Percentiles rank a stretch among this genome's conserved stretches.
Conservation (phyloP, 1,284 basidiomycete genomes). For the Apiotrichum porosum region DNA sequence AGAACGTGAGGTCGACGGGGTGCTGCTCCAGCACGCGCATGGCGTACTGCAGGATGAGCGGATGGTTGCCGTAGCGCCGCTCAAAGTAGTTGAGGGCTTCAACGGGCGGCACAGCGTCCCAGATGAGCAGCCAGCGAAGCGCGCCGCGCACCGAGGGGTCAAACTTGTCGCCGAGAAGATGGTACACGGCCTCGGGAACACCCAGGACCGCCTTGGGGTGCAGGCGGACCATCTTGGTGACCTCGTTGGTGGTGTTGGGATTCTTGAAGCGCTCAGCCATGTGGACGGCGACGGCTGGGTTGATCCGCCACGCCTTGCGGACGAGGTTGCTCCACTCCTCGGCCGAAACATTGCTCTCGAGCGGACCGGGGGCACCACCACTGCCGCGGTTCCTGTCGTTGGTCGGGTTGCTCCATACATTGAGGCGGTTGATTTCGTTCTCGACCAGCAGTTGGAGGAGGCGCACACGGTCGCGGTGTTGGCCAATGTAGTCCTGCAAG, state of each 20-base stretch:
- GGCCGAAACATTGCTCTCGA: background rate
- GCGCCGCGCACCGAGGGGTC: conserved; percentile 42
- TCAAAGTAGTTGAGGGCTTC: conserved; percentile 83
- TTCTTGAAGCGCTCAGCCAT: conserved; percentile 82
- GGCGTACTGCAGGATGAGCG: conserved; percentile 89
- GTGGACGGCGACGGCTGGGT: conserved; percentile 76
- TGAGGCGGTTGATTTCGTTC: conserved; percentile 79
- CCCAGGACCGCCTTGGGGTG: conserved; percentile 68
- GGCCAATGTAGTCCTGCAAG: conserved; percentile 56
- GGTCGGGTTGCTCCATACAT: conserved; percentile 86
- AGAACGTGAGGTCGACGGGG: conserved; percentile 92
- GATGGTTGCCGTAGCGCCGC: conserved; percentile 73
- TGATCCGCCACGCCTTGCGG: conserved; percentile 74
- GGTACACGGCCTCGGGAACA: conserved; percentile 71
- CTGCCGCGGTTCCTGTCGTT: conserved; percentile 60
- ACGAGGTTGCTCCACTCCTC: conserved; percentile 64
- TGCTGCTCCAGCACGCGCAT: conserved; percentile 93
- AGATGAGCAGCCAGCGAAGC: conserved; percentile 71
- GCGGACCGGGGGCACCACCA: background rate
- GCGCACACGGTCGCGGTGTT: conserved; percentile 62
- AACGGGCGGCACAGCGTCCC: conserved; percentile 84
- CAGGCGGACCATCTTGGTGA: conserved; percentile 67
- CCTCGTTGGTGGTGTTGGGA: conserved; percentile 60
- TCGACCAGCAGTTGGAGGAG: conserved; percentile 79
- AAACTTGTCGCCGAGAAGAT: conserved; percentile 69